Conservation (phyloP, 148 eudicot species). For the Rhododendron mucronatum region DNA sequence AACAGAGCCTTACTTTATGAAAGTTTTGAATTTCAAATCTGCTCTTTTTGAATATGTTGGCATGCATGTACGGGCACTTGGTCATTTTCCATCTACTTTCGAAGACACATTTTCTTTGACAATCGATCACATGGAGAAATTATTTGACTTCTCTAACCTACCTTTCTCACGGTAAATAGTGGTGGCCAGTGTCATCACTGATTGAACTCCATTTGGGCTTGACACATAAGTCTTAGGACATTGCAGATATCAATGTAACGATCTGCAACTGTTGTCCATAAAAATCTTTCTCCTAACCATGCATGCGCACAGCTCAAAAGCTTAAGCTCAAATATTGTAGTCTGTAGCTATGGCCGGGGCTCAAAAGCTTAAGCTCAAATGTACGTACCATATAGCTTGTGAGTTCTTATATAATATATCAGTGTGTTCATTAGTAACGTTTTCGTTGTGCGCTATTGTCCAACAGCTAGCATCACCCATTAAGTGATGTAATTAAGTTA, state of each 20-base stretch:
- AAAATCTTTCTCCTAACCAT: too few relatives aligned
- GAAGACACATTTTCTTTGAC: background rate
- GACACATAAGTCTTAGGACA: background rate
- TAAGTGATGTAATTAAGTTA: too few relatives aligned
- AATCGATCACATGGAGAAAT: background rate
- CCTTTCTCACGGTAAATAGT: background rate
- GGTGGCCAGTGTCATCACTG: background rate
- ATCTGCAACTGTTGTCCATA: background rate
- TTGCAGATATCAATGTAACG: background rate
- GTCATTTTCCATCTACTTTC: background rate
- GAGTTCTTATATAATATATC: too few relatives aligned
- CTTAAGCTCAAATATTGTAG: too few relatives aligned
- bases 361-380: too few relatives aligned
- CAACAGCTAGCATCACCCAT: too few relatives aligned
- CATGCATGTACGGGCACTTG: background rate
- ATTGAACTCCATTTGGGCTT: background rate
- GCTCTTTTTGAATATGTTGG: background rate
- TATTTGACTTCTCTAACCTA: background rate
- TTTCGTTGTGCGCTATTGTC: too few relatives aligned
- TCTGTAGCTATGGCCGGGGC: background rate
- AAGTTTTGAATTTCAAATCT: background rate
- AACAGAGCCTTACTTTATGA: background rate
- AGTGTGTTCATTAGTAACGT: too few relatives aligned
- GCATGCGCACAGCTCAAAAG: background rate
- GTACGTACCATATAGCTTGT: background rate